Percentiles rank a stretch among this genome's conserved stretches.
Conservation (phyloP, 2,329 filamentous ascomycete species). For the Colletotrichum tropicale region DNA sequence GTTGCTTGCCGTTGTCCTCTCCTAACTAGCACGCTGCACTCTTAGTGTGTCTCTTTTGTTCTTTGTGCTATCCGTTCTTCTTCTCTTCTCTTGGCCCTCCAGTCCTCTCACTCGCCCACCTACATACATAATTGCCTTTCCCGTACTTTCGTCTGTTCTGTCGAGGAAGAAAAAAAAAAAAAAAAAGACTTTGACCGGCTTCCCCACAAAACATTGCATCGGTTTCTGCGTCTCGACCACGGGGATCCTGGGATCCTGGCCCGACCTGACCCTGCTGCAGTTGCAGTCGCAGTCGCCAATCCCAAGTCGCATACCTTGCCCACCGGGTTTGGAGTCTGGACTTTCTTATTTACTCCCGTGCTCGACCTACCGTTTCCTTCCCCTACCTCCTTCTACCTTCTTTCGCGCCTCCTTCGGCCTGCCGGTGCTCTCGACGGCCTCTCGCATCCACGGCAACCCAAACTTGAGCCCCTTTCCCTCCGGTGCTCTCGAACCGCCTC, state of each 20-base stretch:
- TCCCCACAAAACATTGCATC: conserved; percentile 19
- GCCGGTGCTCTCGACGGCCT: not conserved
- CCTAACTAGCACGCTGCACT: not conserved
- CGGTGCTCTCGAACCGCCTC: not conserved
- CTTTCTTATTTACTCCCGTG: conserved; percentile 5
- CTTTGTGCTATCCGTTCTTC: not conserved
- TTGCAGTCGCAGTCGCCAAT: not conserved
- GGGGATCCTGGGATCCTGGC: conserved; percentile 2
- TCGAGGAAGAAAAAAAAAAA: not conserved
- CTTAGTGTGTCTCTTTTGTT: not conserved
- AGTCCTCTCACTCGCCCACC: not conserved
- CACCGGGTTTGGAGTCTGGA: not conserved
- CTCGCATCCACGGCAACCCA: not conserved
- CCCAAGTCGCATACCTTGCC: not conserved
- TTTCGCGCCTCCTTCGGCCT: not conserved
- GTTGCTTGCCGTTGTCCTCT: conserved; percentile 12
- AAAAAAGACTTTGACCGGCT: not conserved
- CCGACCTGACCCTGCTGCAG: not conserved
- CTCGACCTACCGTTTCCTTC: not conserved
- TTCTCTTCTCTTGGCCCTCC: not conserved
- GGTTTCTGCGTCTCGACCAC: conserved; percentile 14
- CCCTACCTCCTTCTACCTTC: not conserved
- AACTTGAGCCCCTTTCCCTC: not conserved
- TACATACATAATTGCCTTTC: not conserved
- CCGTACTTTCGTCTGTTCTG: not conserved